phyloP scores from a whole-genome alignment of 2,329 filamentous ascomycete species.

The Zymoseptoria passerinii region DNA sequence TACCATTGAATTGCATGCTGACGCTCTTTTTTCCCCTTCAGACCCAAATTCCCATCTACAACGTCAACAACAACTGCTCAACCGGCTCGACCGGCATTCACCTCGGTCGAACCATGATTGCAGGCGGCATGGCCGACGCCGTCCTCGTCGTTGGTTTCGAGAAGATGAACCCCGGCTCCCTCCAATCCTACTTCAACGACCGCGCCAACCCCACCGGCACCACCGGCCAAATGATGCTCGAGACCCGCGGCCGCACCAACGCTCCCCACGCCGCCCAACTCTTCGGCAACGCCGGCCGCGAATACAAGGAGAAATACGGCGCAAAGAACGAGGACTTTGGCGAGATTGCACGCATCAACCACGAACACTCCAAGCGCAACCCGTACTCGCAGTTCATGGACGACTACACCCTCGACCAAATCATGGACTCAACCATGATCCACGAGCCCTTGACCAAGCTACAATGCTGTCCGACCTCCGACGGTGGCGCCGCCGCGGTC shows the following conservation, averaged over 20 bases:
- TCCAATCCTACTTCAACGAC: constrained; percentile 77
- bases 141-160: constrained; percentile 90
- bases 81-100: constrained; percentile 83
- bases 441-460: constrained; percentile 86
- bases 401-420: constrained; percentile 79
- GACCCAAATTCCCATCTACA: constrained; percentile 92
- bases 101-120: constrained; percentile 72
- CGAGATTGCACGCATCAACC: constrained; percentile 88
- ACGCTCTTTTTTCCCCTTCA: neutral
- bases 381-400: constrained; percentile 97
- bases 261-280: constrained; percentile 50
- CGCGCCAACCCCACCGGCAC: constrained; percentile 70
- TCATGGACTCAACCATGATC: constrained; percentile 68
- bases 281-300: constrained; percentile 89
- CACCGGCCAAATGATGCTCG: constrained; percentile 52
- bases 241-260: constrained; percentile 21
- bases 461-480: constrained; percentile 96
- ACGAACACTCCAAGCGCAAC: constrained; percentile 83
- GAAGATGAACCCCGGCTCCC: constrained; percentile 88
- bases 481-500: constrained; percentile 81
- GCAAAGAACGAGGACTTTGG: constrained; percentile 81
- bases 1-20: neutral
- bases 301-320: constrained; percentile 90
- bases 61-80: constrained; percentile 97
- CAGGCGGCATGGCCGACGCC: constrained; percentile 66